Percentiles rank a stretch among this genome's conserved stretches.
Conservation (phyloP, 2,329 filamentous ascomycete species). For the Xylariaceae sp. region DNA sequence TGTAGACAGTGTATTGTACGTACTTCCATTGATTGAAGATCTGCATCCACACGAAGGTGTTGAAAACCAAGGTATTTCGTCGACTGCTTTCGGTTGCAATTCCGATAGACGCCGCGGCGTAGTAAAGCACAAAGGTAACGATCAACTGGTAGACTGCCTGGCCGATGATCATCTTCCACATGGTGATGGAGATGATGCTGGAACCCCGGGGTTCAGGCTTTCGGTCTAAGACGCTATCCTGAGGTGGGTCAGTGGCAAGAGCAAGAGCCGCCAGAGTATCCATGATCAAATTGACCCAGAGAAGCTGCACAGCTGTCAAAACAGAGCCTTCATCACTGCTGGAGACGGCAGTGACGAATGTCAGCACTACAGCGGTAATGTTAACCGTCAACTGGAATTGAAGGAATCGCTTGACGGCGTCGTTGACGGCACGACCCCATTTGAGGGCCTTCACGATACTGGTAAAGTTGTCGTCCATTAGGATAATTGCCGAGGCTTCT, state of each 20-base stretch:
- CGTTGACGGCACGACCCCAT: constrained; percentile 75
- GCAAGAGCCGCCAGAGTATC: constrained; percentile 89
- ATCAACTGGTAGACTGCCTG: constrained; percentile 87
- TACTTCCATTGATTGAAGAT: constrained; percentile 98
- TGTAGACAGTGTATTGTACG: constrained; percentile 32
- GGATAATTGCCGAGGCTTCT: constrained; percentile 78
- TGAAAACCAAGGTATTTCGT: constrained; percentile 84
- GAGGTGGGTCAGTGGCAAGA: constrained; percentile 85
- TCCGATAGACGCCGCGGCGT: constrained; percentile 57
- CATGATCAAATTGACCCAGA: constrained; percentile 98
- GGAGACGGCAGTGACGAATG: constrained; percentile 81
- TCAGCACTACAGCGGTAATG: constrained; percentile 81
- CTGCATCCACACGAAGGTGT: constrained; percentile 99
- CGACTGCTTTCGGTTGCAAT: constrained; percentile 44
- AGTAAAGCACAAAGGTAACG: constrained; percentile 77
- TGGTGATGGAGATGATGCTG: constrained; percentile 74
- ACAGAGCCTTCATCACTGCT: constrained; percentile 67
- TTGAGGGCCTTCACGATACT: constrained; percentile 82
- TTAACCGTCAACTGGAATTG: constrained; percentile 84
- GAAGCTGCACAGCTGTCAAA: constrained; percentile 81
- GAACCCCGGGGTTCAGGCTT: constrained; percentile 59
- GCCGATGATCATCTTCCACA: constrained; percentile 99
- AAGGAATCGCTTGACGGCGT: constrained; percentile 72
- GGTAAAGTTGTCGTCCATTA: constrained; percentile 85
- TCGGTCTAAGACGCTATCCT: constrained; percentile 72